Conservation (phyloP, 768 basidiomycete genomes). For the Tricholomella constricta region DNA sequence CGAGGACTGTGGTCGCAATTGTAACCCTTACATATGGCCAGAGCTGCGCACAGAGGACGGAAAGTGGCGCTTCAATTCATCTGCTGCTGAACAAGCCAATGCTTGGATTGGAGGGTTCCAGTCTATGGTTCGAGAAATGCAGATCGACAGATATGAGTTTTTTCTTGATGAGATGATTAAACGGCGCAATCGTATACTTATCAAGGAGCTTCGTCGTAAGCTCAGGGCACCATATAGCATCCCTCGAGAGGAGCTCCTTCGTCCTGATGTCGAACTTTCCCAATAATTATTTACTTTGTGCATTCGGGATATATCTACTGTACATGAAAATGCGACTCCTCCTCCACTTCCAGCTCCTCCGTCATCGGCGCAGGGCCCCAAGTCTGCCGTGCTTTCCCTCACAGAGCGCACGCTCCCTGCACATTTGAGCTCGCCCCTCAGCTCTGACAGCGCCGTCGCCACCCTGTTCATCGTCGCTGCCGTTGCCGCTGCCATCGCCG, state of each 20-base stretch:
- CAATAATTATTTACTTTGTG: neutral
- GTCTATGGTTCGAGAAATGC: constrained; percentile 33
- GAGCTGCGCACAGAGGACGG: constrained; percentile 18
- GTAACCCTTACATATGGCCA: constrained; percentile 25
- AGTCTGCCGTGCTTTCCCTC: constrained; percentile 63
- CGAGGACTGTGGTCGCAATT: constrained; percentile 23
- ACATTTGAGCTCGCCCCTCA: constrained; percentile 62
- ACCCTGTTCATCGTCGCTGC: neutral
- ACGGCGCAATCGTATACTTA: constrained; percentile 17
- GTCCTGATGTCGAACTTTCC: no score
- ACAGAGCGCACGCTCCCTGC: constrained; percentile 42
- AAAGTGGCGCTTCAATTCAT: constrained; percentile 32
- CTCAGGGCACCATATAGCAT: no score
- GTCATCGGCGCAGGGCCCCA: constrained; percentile 53
- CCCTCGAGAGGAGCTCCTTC: no score
- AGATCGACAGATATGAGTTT: constrained; percentile 27
- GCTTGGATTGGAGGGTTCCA: constrained; percentile 36
- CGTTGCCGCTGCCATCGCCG: neutral
- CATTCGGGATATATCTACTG: neutral
- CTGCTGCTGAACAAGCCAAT: constrained; percentile 37
- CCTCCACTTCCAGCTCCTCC: constrained; percentile 47
- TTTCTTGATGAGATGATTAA: constrained; percentile 40
- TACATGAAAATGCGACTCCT: constrained; percentile 27
- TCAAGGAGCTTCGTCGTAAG: no score
- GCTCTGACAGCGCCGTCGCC: constrained; percentile 13